phyloP scores from a whole-genome alignment of 1,284 basidiomycete genomes.

The Apiotrichum sp. region DNA sequence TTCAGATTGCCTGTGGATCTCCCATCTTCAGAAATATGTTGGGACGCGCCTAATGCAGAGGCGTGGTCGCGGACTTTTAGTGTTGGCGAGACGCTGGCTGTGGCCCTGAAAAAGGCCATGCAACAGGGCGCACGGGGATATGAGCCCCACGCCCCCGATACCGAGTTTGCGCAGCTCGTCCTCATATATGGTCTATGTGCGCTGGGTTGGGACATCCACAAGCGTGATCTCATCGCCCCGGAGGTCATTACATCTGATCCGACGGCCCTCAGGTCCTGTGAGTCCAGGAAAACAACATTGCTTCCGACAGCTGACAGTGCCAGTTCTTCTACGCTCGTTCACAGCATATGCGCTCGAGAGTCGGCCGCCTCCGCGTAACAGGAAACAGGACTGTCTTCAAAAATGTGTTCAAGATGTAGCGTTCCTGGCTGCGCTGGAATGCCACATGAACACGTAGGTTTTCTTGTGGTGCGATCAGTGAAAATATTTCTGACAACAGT shows the following conservation, averaged over 20 bases:
- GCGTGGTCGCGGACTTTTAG: not conserved
- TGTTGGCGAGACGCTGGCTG: conserved; percentile 8
- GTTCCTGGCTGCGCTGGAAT: not conserved
- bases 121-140: not conserved
- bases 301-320: too few relatives aligned
- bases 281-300: too few relatives aligned
- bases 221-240: conserved; percentile 6
- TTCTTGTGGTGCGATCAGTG: too few relatives aligned
- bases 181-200: conserved; percentile 5
- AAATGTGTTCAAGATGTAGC: not conserved
- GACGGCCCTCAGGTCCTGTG: not conserved
- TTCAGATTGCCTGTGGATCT: conserved; percentile 5
- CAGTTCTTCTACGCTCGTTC: not conserved
- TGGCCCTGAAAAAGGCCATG: not conserved
- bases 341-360: not conserved
- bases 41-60: conserved; percentile 6
- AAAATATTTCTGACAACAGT: not conserved
- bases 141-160: not conserved
- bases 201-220: conserved; percentile 7
- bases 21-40: conserved; percentile 4
- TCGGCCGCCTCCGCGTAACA: not conserved
- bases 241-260: conserved; percentile 1
- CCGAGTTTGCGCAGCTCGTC: conserved; percentile 6
- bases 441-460: conserved; percentile 1
- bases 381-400: conserved; percentile 1